Base-by-base conservation (phyloP, 495 filamentous ascomycete species). In the Elaphomyces granulatus region DNA sequence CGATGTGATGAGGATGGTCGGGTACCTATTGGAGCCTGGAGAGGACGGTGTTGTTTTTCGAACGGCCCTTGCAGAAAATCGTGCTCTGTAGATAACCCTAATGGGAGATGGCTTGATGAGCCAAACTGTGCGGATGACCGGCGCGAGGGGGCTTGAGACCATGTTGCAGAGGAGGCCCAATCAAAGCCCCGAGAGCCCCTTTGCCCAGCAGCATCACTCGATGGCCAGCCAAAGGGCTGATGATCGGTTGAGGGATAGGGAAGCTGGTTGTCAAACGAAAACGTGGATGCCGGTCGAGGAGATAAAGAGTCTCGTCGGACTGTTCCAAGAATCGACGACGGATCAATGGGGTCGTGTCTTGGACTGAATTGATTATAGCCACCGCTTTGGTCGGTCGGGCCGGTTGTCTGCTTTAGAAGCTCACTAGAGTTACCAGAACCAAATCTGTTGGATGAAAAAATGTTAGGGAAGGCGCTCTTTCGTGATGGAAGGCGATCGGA, bases 241-340 rank as follows among this genome's bases (percentile, higher is more conserved):
- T 78, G 82, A 34, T 90, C 85, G 7, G 78, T 85, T 2, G 84
- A 88, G 0, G 84, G 85, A 41, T 82, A 72, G 1, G 82, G 80
- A 34, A 88, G 67, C 30, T 61, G 52, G 28, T 72, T 71, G 37
- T 90, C 85, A 37, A 78, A 77, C 0, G 83, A 87, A 6, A 82
- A 78, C 19, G 81, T 83, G 10, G 84, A 88, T 2, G 78, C 72
- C 17, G 84, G 83, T 18, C 84, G 66, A 2, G 82, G 80, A 26
- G 81, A 85, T 37, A 79, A 66, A 10, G 78, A 71, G 35, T 78
- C 74, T 14, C 78, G 65, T 38, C 62, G 54, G 50, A 67, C 53
- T 16, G 74, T 67, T 19, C 75, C 70, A 12, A 71, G 58, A 17
- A 71, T 60, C 14, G 63, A 63, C 7, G 64, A 57, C 3, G 72